Evolutionary conservation across 768 basidiomycete species (phyloP).

Genomic region (Mycena crocata): DNA sequence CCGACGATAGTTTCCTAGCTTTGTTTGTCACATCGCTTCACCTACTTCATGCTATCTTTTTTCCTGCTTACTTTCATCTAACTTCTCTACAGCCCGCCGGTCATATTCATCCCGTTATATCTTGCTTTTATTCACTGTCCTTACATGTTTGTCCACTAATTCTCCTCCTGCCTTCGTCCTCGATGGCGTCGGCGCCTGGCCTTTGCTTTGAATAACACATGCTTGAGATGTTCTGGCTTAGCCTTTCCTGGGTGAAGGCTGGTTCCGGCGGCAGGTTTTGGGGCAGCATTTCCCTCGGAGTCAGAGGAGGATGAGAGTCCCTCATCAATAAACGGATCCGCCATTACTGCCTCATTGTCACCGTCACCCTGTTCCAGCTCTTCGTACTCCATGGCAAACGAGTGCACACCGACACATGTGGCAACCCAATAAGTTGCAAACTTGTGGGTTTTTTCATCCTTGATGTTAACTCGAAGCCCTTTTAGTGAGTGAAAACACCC

Average conservation of each 20-base stretch:
- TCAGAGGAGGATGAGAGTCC: slow-evolving; percentile 11
- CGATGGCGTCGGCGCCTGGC: not conserved
- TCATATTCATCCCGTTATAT: too few species aligned
- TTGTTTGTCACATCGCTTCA: too few species aligned
- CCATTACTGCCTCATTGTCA: slow-evolving; percentile 16
- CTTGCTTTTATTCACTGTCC: too few species aligned
- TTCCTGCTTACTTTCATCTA: too few species aligned
- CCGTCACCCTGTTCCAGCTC: slow-evolving; percentile 25
- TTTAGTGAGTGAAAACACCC: slow-evolving; percentile 11
- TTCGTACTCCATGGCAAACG: slow-evolving; percentile 37
- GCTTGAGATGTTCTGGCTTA: slow-evolving; percentile 1
- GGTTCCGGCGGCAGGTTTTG: not conserved
- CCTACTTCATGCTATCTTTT: too few species aligned
- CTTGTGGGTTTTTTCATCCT: slow-evolving; percentile 31
- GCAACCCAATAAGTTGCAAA: too few species aligned
- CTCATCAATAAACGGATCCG: slow-evolving; percentile 6
- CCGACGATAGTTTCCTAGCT: too few species aligned
- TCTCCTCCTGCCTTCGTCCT: not conserved
- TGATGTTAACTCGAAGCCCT: slow-evolving; percentile 1
- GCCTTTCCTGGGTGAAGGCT: not conserved
- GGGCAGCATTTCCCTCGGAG: not conserved
- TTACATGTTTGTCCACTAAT: too few species aligned
- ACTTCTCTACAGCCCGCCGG: too few species aligned
- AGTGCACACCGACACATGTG: slow-evolving; percentile 39
- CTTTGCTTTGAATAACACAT: slow-evolving; percentile 8